A percentile compares a stretch with the other conserved stretches of the same genome.
Conservation (phyloP, 2,329 filamentous ascomycete genomes). For the Diaporthe sp. region DNA sequence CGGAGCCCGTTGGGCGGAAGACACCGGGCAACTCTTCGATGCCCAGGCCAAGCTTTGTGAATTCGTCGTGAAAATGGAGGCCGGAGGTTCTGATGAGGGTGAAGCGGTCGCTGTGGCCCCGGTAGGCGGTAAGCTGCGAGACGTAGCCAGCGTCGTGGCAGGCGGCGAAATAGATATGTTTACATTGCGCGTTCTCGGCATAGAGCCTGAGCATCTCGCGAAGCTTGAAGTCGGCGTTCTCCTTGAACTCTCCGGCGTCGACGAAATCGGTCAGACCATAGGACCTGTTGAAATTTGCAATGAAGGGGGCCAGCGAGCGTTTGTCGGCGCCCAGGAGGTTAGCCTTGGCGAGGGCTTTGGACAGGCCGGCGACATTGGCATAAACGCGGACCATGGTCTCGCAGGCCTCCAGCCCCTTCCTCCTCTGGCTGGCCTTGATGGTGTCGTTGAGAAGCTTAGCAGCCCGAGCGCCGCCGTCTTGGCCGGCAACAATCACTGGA, state of each 20-base stretch:
- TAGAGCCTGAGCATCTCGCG: slow-evolving; percentile 64
- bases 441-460: slow-evolving; percentile 67
- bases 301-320: slow-evolving; percentile 68
- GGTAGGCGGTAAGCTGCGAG: slow-evolving; percentile 67
- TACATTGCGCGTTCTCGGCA: slow-evolving; percentile 71
- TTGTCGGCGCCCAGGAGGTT: slow-evolving; percentile 68
- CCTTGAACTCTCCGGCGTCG: slow-evolving; percentile 73
- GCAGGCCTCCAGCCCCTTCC: slow-evolving; percentile 63
- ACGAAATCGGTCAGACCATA: slow-evolving; percentile 73
- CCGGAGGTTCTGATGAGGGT: slow-evolving; percentile 65
- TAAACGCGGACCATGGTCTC: slow-evolving; percentile 70
- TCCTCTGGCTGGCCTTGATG: slow-evolving; percentile 62
- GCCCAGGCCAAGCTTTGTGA: slow-evolving; percentile 63
- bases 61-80: slow-evolving; percentile 66
- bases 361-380: slow-evolving; percentile 67
- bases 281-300: slow-evolving; percentile 69
- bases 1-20: slow-evolving; percentile 56
- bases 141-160: slow-evolving; percentile 74
- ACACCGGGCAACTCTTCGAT: slow-evolving; percentile 66
- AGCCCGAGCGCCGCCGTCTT: slow-evolving; percentile 69
- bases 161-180: slow-evolving; percentile 74
- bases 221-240: slow-evolving; percentile 73
- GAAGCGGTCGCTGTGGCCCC: slow-evolving; percentile 63
- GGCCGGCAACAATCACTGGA: slow-evolving; percentile 58
- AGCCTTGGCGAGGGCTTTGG: slow-evolving; percentile 62